Evolutionary conservation across 345 rosid species (phyloP), one percentile per base, ranked within the genome.

Genomic region (Citrus glauca): DNA sequence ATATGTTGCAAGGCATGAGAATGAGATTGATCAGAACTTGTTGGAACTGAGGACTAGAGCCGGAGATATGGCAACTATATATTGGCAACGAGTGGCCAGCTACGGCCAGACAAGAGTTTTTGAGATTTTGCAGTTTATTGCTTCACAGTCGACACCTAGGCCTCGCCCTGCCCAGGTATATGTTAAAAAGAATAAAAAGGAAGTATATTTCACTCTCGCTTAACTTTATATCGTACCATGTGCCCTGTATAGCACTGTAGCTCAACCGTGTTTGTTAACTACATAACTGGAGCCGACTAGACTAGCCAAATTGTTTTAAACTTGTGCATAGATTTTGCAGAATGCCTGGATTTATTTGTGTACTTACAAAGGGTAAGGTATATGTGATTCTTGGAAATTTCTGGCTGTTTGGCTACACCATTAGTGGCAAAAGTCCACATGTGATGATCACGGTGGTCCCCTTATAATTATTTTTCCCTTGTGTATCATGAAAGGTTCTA

Each of bases 1-100:
- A 27, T 90, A 85, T 64, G 81, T 90, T 53, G 78, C 87, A 69
- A 87, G 84, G 75, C 93, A 91, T 72, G 93, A 90, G 85, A 88
- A 73, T 38, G 95, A 91, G 71, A 90, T 91, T 68, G 95, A 91
- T 78, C 85, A 84, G 55, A 86, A 79, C 80, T 86, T 87, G 90
- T 57, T 83, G 81, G 92, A 88, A 78, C 85, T 91, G 48, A 86
- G 85, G 78, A 81, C 87, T 59, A 83, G 87, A 50, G 89, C 89
- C n/a, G 88, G 88, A 72, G 91, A 89, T 71, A 78, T 89, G 82
- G 86, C 85, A 7, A 37, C 81, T 77, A 38, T 85, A 71, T 88
- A 89, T 78, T 89, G 90, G 90, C 89, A 88, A 78, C 82, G 87
- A 56, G 90, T 88, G 68, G 85, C 86, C 33, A 85, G 82, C 79